phyloP scores from a whole-genome alignment of 1,139 yeast species.

The Sugiyamaella pinicola region DNA sequence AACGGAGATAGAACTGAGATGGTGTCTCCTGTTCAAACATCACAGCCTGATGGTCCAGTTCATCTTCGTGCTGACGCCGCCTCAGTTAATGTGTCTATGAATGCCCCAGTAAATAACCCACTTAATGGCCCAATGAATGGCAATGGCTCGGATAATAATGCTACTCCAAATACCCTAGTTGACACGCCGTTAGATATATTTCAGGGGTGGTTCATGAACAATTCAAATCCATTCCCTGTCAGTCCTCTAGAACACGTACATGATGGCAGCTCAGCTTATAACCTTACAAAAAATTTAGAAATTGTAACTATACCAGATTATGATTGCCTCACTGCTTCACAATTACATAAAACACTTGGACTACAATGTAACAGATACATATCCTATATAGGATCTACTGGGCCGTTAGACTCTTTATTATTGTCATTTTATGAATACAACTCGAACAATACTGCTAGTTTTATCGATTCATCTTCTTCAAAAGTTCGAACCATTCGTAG shows the following conservation, averaged over 20 bases:
- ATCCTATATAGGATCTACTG: conserved; percentile 35
- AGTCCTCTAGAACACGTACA: conserved; percentile 11
- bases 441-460: conserved; percentile 27
- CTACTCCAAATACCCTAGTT: neutral
- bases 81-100: too few relatives aligned
- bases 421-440: conserved; percentile 33
- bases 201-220: conserved; percentile 21
- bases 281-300: conserved; percentile 17
- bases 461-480: conserved; percentile 23
- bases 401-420: conserved; percentile 34
- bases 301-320: conserved; percentile 35
- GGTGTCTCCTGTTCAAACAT: neutral
- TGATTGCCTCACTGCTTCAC: conserved; percentile 33
- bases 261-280: neutral
- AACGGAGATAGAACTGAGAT: neutral
- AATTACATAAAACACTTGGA: conserved; percentile 35
- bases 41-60: neutral
- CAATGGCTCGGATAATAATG: neutral
- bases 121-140: too few relatives aligned
- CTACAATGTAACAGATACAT: conserved; percentile 35
- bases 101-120: too few relatives aligned
- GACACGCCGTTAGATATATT: conserved; percentile 9
- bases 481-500: conserved; percentile 21
- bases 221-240: conserved; percentile 21
- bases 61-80: neutral